Conservation (phyloP, 1,284 basidiomycete genomes). For the Apiotrichum gamsii region DNA sequence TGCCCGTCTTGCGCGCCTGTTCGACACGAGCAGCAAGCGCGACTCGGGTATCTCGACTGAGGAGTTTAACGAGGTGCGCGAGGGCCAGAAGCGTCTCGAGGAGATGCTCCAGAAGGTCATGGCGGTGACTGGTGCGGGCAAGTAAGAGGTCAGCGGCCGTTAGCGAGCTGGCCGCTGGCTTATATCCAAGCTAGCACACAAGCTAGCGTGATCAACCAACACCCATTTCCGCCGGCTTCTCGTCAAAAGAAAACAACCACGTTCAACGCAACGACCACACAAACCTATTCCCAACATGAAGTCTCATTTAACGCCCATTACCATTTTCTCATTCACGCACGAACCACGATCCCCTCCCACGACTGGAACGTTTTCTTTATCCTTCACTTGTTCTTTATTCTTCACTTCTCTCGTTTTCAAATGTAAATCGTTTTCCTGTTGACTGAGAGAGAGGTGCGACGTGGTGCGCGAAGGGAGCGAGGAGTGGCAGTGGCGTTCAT, state of each 20-base stretch:
- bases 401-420: too few relatives aligned
- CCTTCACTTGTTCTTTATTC: too few relatives aligned
- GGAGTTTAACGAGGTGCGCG: slow-evolving; percentile 32
- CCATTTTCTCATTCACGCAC: too few relatives aligned
- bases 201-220: not conserved
- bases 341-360: too few relatives aligned
- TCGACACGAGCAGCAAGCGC: slow-evolving; percentile 23
- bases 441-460: too few relatives aligned
- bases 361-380: too few relatives aligned
- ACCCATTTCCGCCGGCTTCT: not conserved
- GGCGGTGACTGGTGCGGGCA: slow-evolving; percentile 8
- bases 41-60: slow-evolving; percentile 7
- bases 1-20: slow-evolving; percentile 9
- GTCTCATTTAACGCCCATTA: not conserved
- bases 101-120: slow-evolving; percentile 30
- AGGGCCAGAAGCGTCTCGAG: slow-evolving; percentile 36
- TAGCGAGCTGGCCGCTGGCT: not conserved
- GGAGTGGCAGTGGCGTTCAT: too few relatives aligned
- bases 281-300: not conserved
- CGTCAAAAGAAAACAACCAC: too few relatives aligned
- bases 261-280: not conserved
- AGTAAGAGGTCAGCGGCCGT: not conserved
- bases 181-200: too few relatives aligned
- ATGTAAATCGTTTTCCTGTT: too few relatives aligned
- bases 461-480: too few relatives aligned